Base-by-base conservation (phyloP, 345 rosid genomes). In the Mangifera indica region DNA sequence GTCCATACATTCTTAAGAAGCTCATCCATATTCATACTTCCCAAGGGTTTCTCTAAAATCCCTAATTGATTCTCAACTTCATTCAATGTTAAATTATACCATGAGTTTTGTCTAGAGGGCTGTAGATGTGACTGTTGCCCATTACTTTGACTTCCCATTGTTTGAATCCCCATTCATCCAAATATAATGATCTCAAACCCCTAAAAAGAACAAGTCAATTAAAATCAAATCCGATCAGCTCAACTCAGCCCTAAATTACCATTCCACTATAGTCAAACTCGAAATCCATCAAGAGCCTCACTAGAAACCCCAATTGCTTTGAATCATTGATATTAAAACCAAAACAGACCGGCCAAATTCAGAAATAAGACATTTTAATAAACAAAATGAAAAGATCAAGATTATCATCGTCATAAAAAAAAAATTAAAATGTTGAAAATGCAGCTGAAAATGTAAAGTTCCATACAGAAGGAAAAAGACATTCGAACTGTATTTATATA, bases 91-190 rank as follows among this genome's bases (percentile, higher is more conserved):
- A 84, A 81, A 62, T 61, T 73, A 60, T 81, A 81, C 87, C 87
- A 79, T 0, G 88, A 85, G 68, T 79, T 73, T 63, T 84, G 86
- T 79, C 87, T 42, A 37, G 74, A 71, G 11, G 82, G 56, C 32
- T 77, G 86, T 59, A 71, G 32, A 76, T 75, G 82, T 54, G 77
- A 66, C 65, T 81, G 83, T 44, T 82, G 87, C 42, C 81, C 78
- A 66, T 81, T 84, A 68, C 76, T 78, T 40, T 83, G 87, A 68
- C 86, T 83, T 63, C 85, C 87, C 86, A 80, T 83, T 11, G 83
- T 86, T 76, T 86, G 90, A 79, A 86, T 79, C 81, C 87, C 92
- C 90, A 86, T 83, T 79, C 78, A 74, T 74, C 73, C 72, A 76
- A 67, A 49, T 44, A 77, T 63, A 67, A 61, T 25, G 10, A 57